Percentiles rank a stretch among this genome's conserved stretches.
These are phyloP conservation scores for Cladosporium halotolerans DNA, from an alignment of 2,329 filamentous ascomycete genomes.

Conservation along the genomic window DNA sequence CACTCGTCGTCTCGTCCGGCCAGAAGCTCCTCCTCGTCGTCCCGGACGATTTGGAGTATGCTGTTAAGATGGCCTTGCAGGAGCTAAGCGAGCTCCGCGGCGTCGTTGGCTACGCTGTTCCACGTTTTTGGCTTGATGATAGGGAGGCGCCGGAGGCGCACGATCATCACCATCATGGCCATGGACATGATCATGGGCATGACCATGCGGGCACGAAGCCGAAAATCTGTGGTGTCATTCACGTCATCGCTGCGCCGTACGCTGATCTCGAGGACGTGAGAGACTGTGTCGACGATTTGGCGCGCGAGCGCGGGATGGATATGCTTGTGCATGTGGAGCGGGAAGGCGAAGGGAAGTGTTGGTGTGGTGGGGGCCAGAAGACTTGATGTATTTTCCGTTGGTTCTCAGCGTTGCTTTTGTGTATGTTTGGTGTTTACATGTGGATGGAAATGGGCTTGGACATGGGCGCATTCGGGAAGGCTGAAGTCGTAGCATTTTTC, in stretches of 20 bases:
- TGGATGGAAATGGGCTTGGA: background rate
- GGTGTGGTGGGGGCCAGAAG: constrained; percentile 49
- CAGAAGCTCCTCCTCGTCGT: constrained; percentile 77
- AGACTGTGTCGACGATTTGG: constrained; percentile 65
- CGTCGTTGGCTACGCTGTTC: constrained; percentile 77
- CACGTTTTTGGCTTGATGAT: constrained; percentile 90
- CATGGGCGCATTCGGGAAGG: background rate
- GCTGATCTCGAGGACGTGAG: constrained; percentile 78
- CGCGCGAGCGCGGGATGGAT: constrained; percentile 67
- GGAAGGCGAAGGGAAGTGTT: constrained; percentile 65
- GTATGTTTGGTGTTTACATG: background rate
- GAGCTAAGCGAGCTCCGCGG: constrained; percentile 77
- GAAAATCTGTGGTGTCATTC: constrained; percentile 73
- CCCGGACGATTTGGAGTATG: constrained; percentile 80
- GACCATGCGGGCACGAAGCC: constrained; percentile 17
- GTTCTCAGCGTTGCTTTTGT: background rate
- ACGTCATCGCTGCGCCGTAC: constrained; percentile 67
- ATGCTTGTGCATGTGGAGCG: constrained; percentile 82
- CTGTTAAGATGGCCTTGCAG: constrained; percentile 75
- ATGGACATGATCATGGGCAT: constrained; percentile 24
- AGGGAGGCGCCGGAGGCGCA: constrained; percentile 32
- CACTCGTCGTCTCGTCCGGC: constrained; percentile 78
- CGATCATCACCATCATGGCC: constrained; percentile 29
- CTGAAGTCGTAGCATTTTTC: background rate
- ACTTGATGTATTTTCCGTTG: background rate